Percentiles rank a stretch among this genome's conserved stretches.
phyloP scores from a whole-genome alignment of 352 stramenopile genomes.

The Pilasporangium apinafurcum region DNA sequence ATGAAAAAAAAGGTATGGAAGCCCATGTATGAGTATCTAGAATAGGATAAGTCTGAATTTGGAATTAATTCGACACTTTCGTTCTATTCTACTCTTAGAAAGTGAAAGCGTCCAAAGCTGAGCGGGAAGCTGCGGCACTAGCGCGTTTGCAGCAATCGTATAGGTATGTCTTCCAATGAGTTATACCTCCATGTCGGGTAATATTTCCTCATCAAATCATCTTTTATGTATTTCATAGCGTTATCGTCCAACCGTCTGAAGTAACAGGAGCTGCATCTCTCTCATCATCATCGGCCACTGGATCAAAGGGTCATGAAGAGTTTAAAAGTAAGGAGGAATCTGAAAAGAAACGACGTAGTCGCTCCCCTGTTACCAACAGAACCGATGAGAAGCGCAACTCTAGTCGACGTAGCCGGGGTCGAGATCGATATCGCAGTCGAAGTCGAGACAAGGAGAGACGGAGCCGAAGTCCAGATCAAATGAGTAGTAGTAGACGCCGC shows the following conservation, averaged over 20 bases:
- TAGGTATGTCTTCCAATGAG: constrained; percentile 48
- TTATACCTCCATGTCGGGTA: too few species aligned
- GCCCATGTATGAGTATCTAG: background rate
- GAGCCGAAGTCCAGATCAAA: constrained; percentile 8
- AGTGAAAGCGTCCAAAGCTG: constrained; percentile 62
- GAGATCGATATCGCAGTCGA: constrained; percentile 17
- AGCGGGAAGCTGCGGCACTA: constrained; percentile 76
- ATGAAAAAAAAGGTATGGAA: constrained; percentile 69
- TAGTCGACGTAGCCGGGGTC: constrained; percentile 11
- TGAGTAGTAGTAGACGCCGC: constrained; percentile 11
- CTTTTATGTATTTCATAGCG: too few species aligned
- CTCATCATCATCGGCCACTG: background rate
- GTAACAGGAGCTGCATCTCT: background rate
- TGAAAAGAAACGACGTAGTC: constrained; percentile 13
- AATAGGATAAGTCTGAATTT: background rate
- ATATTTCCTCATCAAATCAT: background rate
- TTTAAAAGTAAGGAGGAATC: constrained; percentile 6
- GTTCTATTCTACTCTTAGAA: constrained; percentile 21
- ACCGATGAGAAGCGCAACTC: constrained; percentile 8
- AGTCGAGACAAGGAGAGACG: constrained; percentile 9
- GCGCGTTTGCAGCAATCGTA: constrained; percentile 77
- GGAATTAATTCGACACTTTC: background rate
- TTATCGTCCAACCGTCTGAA: too few species aligned
- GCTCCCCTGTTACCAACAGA: constrained; percentile 7
- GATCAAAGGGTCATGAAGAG: background rate